Evolutionary conservation across 495 filamentous ascomycete species (phyloP).

Genomic region (Xylaria cubensis): DNA sequence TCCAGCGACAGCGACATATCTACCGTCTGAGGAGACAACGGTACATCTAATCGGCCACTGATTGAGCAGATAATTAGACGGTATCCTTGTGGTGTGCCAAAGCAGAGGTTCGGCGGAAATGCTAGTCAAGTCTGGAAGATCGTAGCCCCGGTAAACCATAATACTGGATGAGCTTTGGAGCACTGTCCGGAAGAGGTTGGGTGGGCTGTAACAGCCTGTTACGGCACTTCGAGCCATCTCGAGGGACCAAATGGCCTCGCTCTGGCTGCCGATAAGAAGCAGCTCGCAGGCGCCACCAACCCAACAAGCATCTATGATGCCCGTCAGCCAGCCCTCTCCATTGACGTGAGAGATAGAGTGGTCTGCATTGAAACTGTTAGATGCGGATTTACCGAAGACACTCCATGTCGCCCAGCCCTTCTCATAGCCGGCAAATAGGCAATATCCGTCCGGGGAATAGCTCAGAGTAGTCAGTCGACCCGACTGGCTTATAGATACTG

Average conservation of each 20-base stretch:
- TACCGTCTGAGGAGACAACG: conserved; percentile 86
- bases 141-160: conserved; percentile 92
- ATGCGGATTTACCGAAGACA: conserved; percentile 89
- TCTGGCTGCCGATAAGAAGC: conserved; percentile 69
- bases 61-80: conserved; percentile 79
- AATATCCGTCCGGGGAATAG: conserved; percentile 97
- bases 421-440: conserved; percentile 91
- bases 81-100: conserved; percentile 92
- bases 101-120: conserved; percentile 91
- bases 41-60: conserved; percentile 92
- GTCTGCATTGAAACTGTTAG: conserved; percentile 79
- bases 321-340: conserved; percentile 78
- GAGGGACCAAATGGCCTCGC: conserved; percentile 82
- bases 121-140: conserved; percentile 84
- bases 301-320: conserved; percentile 80
- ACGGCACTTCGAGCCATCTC: conserved; percentile 93
- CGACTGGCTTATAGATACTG: conserved; percentile 66
- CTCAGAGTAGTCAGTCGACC: conserved; percentile 75
- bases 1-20: conserved; percentile 96
- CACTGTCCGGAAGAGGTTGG: conserved; percentile 88
- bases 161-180: conserved; percentile 84
- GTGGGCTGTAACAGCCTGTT: conserved; percentile 85
- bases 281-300: conserved; percentile 86
- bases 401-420: conserved; percentile 96
- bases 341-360: conserved; percentile 66